A percentile compares a stretch with the other conserved stretches of the same genome.
phyloP scores from a whole-genome alignment of 2,329 filamentous ascomycete species.

The Colletotrichum cordylinicola region DNA sequence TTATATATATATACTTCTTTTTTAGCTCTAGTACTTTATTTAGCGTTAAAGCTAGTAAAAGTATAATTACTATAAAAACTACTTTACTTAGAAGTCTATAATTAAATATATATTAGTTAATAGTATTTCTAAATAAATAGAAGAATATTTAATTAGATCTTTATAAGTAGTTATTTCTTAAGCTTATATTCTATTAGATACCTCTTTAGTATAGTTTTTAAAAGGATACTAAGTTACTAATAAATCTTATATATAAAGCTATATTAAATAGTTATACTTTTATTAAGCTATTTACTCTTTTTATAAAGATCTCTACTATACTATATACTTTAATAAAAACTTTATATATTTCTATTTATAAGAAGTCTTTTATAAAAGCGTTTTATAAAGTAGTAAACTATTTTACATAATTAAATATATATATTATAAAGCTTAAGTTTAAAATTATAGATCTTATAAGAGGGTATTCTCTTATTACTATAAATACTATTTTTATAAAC shows the following conservation, averaged over 20 bases:
- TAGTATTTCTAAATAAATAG: neutral
- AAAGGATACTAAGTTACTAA: neutral
- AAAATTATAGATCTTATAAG: neutral
- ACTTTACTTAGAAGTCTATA: neutral
- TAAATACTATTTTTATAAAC: neutral
- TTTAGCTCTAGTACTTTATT: neutral
- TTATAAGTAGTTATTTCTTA: neutral
- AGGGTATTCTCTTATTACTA: neutral
- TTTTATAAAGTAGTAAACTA: neutral
- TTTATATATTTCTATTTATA: neutral
- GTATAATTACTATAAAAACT: neutral
- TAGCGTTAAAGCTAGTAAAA: neutral
- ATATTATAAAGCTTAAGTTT: neutral
- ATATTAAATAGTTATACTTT: neutral
- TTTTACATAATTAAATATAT: neutral
- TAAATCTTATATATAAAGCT: neutral
- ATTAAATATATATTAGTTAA: neutral
- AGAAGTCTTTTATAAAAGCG: rapidly evolving
- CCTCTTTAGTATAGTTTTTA: neutral
- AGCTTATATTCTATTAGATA: neutral
- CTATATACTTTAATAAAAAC: neutral
- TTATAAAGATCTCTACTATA: neutral
- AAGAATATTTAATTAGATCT: neutral
- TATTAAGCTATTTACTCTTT: neutral
- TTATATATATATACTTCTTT: neutral